Evolutionary conservation across 345 rosid species (phyloP).

Genomic region (Eucalyptus cloeziana): DNA sequence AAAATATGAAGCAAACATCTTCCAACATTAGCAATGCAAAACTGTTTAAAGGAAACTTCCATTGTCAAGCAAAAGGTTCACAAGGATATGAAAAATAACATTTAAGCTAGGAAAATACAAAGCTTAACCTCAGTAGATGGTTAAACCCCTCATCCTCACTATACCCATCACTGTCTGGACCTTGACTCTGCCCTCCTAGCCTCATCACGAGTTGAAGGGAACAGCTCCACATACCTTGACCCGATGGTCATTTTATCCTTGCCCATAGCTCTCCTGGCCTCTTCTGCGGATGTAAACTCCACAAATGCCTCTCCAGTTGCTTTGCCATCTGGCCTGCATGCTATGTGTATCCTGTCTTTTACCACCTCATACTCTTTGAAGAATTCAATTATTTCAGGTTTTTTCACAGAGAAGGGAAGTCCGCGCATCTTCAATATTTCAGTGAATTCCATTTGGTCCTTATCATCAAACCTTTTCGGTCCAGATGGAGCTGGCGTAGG

Average conservation of each 20-base stretch:
- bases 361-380: slow-evolving; percentile 49
- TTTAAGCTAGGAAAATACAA: background rate
- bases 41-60: background rate
- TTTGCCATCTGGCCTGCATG: slow-evolving; percentile 87
- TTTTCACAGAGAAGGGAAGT: slow-evolving; percentile 75
- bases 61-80: background rate
- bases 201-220: slow-evolving; percentile 76
- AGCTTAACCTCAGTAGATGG: background rate
- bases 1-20: background rate
- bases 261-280: slow-evolving; percentile 78
- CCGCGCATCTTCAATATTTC: slow-evolving; percentile 89
- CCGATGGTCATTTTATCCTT: slow-evolving; percentile 93
- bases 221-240: slow-evolving; percentile 75
- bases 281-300: slow-evolving; percentile 66
- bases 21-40: background rate
- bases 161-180: slow-evolving; percentile 55
- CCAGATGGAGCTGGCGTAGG: slow-evolving; percentile 59
- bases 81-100: background rate
- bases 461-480: slow-evolving; percentile 49
- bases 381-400: slow-evolving; percentile 54
- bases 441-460: slow-evolving; percentile 66
- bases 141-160: background rate
- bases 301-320: slow-evolving; percentile 93
- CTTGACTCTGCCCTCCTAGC: slow-evolving; percentile 87
- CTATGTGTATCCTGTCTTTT: slow-evolving; percentile 59